Conservation (phyloP, 768 basidiomycete genomes). For the Crassisporium funariophilum region DNA sequence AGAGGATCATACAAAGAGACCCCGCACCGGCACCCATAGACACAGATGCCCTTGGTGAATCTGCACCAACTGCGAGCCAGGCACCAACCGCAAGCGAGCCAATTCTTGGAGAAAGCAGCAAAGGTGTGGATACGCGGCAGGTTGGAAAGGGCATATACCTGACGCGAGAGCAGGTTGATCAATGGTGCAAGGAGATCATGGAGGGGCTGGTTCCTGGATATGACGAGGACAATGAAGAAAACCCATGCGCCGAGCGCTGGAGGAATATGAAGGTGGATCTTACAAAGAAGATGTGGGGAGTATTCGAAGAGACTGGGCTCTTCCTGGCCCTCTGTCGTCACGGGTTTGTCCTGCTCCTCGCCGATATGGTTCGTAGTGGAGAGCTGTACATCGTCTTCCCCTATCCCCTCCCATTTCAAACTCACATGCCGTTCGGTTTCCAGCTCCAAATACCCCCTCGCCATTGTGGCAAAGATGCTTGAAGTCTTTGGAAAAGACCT, state of each 20-base stretch:
- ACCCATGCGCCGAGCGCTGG: slow-evolving; percentile 24
- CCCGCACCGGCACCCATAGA: neutral
- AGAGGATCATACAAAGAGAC: slow-evolving; percentile 12
- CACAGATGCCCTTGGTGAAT: neutral
- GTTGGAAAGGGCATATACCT: neutral
- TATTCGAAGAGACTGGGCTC: slow-evolving; percentile 34
- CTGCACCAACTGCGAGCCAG: neutral
- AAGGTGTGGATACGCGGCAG: neutral
- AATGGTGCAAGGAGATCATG: neutral
- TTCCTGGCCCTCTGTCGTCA: slow-evolving; percentile 31
- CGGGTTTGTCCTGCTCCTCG: slow-evolving; percentile 24
- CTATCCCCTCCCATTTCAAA: neutral
- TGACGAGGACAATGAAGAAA: slow-evolving; percentile 1
- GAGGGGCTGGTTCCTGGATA: neutral
- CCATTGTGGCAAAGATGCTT: slow-evolving; percentile 17
- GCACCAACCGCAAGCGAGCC: neutral
- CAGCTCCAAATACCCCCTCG: slow-evolving; percentile 25
- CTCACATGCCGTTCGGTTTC: neutral
- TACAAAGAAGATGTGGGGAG: slow-evolving; percentile 24
- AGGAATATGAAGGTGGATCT: slow-evolving; percentile 22
- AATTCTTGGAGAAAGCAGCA: neutral
- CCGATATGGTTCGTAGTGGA: slow-evolving; percentile 31
- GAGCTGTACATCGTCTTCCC: slow-evolving; percentile 22
- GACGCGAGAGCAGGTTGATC: neutral
- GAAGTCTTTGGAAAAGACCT: slow-evolving; percentile 13